phyloP scores from a whole-genome alignment of 352 stramenopile genomes.

The Phytophthora quininea region DNA sequence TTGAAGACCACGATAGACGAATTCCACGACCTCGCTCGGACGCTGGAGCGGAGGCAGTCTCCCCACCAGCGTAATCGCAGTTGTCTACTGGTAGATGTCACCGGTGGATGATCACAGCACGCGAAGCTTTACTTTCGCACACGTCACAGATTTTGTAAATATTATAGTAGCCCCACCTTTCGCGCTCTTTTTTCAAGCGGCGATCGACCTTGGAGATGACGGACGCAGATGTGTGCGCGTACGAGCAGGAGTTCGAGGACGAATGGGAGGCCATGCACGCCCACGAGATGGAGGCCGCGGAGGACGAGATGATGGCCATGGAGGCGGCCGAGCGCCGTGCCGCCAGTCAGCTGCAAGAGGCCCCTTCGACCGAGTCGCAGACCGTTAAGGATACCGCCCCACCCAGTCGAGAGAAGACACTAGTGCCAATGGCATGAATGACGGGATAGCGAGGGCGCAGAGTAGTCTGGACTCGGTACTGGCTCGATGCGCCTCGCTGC shows the following conservation, averaged over 20 bases:
- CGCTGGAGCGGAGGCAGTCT: slow-evolving; percentile 29
- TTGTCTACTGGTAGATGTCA: too few relatives aligned
- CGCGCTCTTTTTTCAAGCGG: slow-evolving; percentile 27
- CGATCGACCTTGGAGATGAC: slow-evolving; percentile 33
- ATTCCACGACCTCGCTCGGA: slow-evolving; percentile 58
- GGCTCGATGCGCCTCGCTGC: slow-evolving; percentile 60
- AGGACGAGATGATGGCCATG: slow-evolving; percentile 70
- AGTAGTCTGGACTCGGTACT: slow-evolving; percentile 59
- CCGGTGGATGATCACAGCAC: too few relatives aligned
- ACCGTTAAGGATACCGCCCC: too few relatives aligned
- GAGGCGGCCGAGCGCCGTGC: slow-evolving; percentile 47
- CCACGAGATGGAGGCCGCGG: slow-evolving; percentile 78
- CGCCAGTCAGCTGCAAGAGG: slow-evolving; percentile 17
- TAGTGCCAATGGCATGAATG: slow-evolving; percentile 7
- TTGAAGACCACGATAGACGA: slow-evolving; percentile 60
- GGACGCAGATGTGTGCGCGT: slow-evolving; percentile 78
- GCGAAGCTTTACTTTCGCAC: not conserved
- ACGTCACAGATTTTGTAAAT: slow-evolving; percentile 15
- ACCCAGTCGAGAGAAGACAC: too few relatives aligned
- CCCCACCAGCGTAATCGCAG: slow-evolving; percentile 1
- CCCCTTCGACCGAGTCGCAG: not conserved
- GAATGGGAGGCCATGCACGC: slow-evolving; percentile 88
- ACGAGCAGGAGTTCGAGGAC: slow-evolving; percentile 80
- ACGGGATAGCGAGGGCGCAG: slow-evolving; percentile 43
- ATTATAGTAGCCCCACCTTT: slow-evolving; percentile 28